Evolutionary conservation across 2,329 filamentous ascomycete genomes (phyloP), one percentile per base, ranked within the genome.

Genomic region (Colletotrichum musicola): DNA sequence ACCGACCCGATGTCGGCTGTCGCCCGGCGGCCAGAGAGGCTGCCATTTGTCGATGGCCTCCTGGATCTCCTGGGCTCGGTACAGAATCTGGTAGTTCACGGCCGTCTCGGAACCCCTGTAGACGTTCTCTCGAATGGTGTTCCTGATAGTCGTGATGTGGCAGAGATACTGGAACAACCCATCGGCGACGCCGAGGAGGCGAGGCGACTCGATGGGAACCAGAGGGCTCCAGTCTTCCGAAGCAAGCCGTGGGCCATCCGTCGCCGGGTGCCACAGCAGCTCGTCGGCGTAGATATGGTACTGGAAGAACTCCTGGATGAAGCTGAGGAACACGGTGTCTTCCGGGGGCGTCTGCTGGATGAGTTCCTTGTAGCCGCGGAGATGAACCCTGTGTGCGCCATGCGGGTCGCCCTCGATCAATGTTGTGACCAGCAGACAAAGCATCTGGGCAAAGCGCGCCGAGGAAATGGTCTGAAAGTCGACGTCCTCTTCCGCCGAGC

Each of bases 171-270:
- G 86, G 76, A 97, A 94, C 2, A 97, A 83, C 1, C 93, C 93
- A 74, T 97, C 94, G 47, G 92, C 89, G 27, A 97, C 91, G 22
- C 94, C 94, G 6, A 97, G 84, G 4, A 97, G 84, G n/a, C 87
- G 84, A 5, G 86, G 83, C 0, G 83, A 80, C 18, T 85, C 78
- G 30, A 86, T 83, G 3, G 80, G 75, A 1, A 79, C 72, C 46
- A 79, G 71, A 2, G 83, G 79, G 40, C 79, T 76, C 82, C 84
- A 85, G 49, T 82, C 79, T 59, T 84, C 81, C 0, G 79, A 78
- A n/a, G 80, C 80, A 9, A 84, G 74, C 7, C 79, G 80, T 14
- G 75, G 75, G 25, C 75, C 78, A 50, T 74, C 74, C 20, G 76
- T 77, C 70, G 79, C 81, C 16, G 83, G 82, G 63, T 84, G 83